These are phyloP conservation scores for Calonectria pteridis DNA, from an alignment of 2,329 filamentous ascomycete genomes.

Conservation along the genomic window DNA sequence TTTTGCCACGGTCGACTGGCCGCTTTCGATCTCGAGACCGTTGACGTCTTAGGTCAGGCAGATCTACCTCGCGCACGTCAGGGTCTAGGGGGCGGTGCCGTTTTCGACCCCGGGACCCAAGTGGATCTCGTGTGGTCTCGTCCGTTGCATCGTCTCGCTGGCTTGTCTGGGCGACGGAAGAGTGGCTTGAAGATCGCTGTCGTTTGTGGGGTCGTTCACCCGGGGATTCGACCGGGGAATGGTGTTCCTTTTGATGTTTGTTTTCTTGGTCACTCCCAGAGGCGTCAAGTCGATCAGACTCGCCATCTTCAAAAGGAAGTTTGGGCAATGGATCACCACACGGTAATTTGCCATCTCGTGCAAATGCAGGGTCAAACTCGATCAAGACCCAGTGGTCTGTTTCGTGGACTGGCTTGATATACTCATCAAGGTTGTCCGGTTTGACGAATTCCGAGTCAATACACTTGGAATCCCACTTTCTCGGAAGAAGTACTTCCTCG, in stretches of 20 bases:
- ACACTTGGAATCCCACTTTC: slow-evolving; percentile 56
- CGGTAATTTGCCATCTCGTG: slow-evolving; percentile 39
- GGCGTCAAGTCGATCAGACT: slow-evolving; percentile 27
- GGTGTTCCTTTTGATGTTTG: slow-evolving; percentile 28
- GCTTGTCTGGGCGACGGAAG: slow-evolving; percentile 15
- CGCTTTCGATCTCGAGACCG: slow-evolving; percentile 36
- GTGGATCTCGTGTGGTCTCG: slow-evolving; percentile 22
- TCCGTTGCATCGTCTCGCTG: slow-evolving; percentile 17
- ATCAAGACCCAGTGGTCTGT: slow-evolving; percentile 55
- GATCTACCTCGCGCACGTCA: slow-evolving; percentile 22
- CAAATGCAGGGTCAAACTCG: slow-evolving; percentile 60
- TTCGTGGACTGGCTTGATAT: slow-evolving; percentile 56
- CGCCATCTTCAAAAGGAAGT: slow-evolving; percentile 15
- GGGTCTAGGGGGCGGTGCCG: slow-evolving; percentile 30
- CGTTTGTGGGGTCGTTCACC: slow-evolving; percentile 36
- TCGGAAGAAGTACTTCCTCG: slow-evolving; percentile 60
- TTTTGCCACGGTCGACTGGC: slow-evolving; percentile 13
- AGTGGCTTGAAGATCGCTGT: slow-evolving; percentile 34
- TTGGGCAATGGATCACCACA: slow-evolving; percentile 37
- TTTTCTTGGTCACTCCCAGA: slow-evolving; percentile 37
- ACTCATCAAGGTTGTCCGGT: slow-evolving; percentile 57
- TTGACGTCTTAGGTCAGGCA: slow-evolving; percentile 25
- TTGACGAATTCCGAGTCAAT: slow-evolving; percentile 60
- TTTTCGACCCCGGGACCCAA: slow-evolving; percentile 26
- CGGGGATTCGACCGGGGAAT: slow-evolving; percentile 26